phyloP scores from a whole-genome alignment of 805 yeast species.

The Brettanomyces sp. region DNA sequence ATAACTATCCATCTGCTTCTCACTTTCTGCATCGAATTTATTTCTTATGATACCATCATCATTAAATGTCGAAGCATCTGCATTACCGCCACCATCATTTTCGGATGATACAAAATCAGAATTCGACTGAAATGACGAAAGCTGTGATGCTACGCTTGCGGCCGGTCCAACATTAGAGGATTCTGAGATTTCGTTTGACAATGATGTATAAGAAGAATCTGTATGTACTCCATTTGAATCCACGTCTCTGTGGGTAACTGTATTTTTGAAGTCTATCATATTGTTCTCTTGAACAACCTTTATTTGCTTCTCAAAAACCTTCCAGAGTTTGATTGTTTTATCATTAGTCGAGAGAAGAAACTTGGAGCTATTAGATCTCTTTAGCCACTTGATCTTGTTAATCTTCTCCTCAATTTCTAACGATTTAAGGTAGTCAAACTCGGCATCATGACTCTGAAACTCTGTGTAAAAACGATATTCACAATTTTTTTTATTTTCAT shows the following conservation, averaged over 20 bases:
- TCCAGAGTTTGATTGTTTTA: constrained; percentile 98
- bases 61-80: constrained; percentile 6
- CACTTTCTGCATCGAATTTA: background rate
- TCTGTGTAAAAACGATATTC: constrained; percentile 95
- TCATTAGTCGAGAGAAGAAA: constrained; percentile 88
- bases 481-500: constrained; percentile 64
- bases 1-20: background rate
- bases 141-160: constrained; percentile 11
- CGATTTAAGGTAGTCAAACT: constrained; percentile 91
- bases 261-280: constrained; percentile 36
- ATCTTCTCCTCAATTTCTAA: constrained; percentile 97
- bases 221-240: too few species aligned
- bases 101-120: constrained; percentile 10
- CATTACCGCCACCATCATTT: background rate
- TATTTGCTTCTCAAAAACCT: constrained; percentile 82
- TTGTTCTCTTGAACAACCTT: constrained; percentile 90
- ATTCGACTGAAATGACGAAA: constrained; percentile 19
- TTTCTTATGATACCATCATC: background rate
- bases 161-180: constrained; percentile 7
- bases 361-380: constrained; percentile 81
- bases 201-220: background rate
- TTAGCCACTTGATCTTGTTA: constrained; percentile 95
- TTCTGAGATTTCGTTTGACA: constrained; percentile 1
- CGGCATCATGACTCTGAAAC: constrained; percentile 97
- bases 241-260: background rate